Conservation (phyloP, 805 yeast species). For the Pichia nanzhaoensis region DNA sequence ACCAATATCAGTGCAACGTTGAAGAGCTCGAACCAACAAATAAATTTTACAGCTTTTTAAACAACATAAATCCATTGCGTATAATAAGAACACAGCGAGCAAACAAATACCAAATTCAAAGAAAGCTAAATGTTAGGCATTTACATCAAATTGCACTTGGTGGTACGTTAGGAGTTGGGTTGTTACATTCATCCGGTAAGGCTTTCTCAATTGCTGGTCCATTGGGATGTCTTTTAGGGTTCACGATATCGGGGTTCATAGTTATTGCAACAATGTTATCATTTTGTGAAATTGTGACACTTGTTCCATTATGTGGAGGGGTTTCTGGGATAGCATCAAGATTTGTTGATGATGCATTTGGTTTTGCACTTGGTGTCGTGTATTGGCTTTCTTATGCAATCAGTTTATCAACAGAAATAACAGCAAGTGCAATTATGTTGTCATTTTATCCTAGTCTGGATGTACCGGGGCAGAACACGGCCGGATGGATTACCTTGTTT, state of each 20-base stretch:
- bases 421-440: conserved; percentile 73
- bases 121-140: conserved; percentile 59
- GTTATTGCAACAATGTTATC: conserved; percentile 66
- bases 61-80: conserved; percentile 11
- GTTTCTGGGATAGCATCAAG: conserved; percentile 69
- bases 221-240: conserved; percentile 65
- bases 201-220: conserved; percentile 74
- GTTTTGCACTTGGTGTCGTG: conserved; percentile 65
- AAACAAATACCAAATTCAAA: conserved; percentile 35
- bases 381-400: conserved; percentile 69
- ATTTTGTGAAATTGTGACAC: conserved; percentile 75
- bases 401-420: conserved; percentile 73
- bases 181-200: conserved; percentile 63
- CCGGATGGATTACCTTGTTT: conserved; percentile 64
- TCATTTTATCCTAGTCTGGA: conserved; percentile 55
- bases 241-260: conserved; percentile 53
- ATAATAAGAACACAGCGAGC: conserved; percentile 13
- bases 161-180: conserved; percentile 74
- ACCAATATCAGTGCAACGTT: conserved; percentile 12
- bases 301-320: conserved; percentile 74
- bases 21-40: conserved; percentile 1
- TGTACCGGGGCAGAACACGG: conserved; percentile 46
- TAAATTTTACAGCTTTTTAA: conserved; percentile 1
- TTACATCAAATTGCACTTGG: conserved; percentile 74
- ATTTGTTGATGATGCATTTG: conserved; percentile 72